These are phyloP conservation scores for Leccinum subspadiceum DNA, from an alignment of 1,284 basidiomycete species.

Conservation along the genomic window DNA sequence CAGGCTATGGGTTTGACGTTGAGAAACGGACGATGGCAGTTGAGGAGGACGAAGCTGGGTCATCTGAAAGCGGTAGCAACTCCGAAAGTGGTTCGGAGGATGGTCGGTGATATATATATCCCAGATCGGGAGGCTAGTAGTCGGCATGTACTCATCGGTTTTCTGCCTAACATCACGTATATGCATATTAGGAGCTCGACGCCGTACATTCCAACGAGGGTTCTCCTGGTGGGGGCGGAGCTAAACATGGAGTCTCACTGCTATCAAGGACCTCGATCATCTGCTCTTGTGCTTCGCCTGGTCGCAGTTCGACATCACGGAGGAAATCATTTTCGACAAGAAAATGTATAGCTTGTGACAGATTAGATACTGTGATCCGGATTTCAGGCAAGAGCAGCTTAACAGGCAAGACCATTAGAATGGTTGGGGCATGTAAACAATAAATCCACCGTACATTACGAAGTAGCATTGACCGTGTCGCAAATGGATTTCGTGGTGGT, in stretches of 20 bases:
- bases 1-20: conserved; percentile 73
- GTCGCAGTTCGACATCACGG: conserved; percentile 74
- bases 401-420: conserved; percentile 17
- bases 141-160: background rate
- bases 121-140: background rate
- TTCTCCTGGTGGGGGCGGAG: background rate
- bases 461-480: conserved; percentile 63
- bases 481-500: conserved; percentile 66
- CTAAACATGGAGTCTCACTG: conserved; percentile 12
- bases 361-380: conserved; percentile 84
- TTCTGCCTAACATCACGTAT: background rate
- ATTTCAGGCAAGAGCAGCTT: conserved; percentile 89
- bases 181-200: background rate
- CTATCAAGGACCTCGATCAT: conserved; percentile 59
- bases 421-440: background rate
- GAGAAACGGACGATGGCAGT: conserved; percentile 70
- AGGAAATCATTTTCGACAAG: conserved; percentile 92
- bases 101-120: conserved; percentile 9
- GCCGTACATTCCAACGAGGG: background rate
- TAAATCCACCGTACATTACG: conserved; percentile 54
- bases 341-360: conserved; percentile 93
- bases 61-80: conserved; percentile 32
- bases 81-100: conserved; percentile 28
- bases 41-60: conserved; percentile 50
- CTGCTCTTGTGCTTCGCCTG: conserved; percentile 74